Evolutionary conservation across 2,329 filamentous ascomycete species (phyloP).

Genomic region (Alternaria metachromatica): DNA sequence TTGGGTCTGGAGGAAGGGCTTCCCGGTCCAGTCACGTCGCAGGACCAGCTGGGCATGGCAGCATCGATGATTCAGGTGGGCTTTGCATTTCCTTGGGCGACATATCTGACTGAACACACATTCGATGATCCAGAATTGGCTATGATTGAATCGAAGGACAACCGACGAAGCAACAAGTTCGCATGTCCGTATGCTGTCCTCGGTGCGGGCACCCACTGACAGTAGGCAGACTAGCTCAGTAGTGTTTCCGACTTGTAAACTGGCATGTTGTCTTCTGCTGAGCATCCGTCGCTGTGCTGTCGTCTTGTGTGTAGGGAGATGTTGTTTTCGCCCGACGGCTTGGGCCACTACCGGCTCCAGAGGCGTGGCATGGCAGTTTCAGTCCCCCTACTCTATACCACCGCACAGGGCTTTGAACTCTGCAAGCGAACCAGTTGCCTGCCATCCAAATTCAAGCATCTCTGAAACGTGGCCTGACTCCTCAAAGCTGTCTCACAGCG

Average conservation of each 20-base stretch:
- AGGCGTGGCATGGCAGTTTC: background rate
- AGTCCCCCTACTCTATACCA: background rate
- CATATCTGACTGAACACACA: background rate
- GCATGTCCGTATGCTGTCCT: background rate
- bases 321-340: background rate
- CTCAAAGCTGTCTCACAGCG: slow-evolving; percentile 11
- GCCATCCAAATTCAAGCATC: background rate
- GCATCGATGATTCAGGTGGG: background rate
- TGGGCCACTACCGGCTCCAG: background rate
- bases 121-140: background rate
- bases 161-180: background rate
- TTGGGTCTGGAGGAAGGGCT: background rate
- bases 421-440: background rate
- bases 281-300: background rate
- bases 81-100: background rate
- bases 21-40: background rate
- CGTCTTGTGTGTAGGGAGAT: background rate
- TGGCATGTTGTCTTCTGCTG: background rate
- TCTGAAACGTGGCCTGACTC: background rate
- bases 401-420: background rate
- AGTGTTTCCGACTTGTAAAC: background rate
- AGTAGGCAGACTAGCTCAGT: background rate
- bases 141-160: background rate
- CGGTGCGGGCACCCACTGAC: background rate
- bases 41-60: background rate